phyloP scores from a whole-genome alignment of 2,329 filamentous ascomycete species.

The Ceratocystis lukuohia region DNA sequence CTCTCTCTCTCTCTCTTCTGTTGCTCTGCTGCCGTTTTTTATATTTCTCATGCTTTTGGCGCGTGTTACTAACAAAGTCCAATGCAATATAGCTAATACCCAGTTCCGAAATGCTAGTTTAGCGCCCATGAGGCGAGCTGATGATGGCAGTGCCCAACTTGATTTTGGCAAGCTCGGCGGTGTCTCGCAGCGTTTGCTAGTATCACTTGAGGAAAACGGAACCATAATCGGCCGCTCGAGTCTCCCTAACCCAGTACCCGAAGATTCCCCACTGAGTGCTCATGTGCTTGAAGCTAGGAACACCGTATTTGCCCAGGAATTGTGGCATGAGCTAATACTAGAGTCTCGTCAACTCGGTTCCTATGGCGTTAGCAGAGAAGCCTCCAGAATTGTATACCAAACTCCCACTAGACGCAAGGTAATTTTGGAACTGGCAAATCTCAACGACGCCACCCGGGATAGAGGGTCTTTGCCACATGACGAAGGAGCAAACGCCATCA shows the following conservation, averaged over 20 bases:
- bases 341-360: conserved; percentile 63
- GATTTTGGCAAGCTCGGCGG: conserved; percentile 45
- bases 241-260: conserved; percentile 34
- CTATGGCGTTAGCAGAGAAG: conserved; percentile 54
- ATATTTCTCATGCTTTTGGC: conserved; percentile 21
- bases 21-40: too few species aligned
- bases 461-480: conserved; percentile 30
- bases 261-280: conserved; percentile 46
- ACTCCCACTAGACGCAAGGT: conserved; percentile 42
- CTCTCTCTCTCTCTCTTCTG: background rate
- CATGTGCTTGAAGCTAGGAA: conserved; percentile 63
- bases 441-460: conserved; percentile 35
- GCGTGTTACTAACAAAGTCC: background rate
- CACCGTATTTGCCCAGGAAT: conserved; percentile 68
- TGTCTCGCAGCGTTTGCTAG: conserved; percentile 48
- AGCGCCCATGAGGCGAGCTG: conserved; percentile 60
- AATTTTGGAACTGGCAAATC: conserved; percentile 50
- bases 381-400: conserved; percentile 42
- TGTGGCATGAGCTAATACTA: conserved; percentile 78
- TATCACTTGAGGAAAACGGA: conserved; percentile 46
- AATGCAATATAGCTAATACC: conserved; percentile 32
- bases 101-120: conserved; percentile 59
- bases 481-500: conserved; percentile 49
- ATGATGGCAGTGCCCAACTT: conserved; percentile 61
- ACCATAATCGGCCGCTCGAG: conserved; percentile 43